Conservation (phyloP, 352 stramenopile species). For the Phytopythium boreale region DNA sequence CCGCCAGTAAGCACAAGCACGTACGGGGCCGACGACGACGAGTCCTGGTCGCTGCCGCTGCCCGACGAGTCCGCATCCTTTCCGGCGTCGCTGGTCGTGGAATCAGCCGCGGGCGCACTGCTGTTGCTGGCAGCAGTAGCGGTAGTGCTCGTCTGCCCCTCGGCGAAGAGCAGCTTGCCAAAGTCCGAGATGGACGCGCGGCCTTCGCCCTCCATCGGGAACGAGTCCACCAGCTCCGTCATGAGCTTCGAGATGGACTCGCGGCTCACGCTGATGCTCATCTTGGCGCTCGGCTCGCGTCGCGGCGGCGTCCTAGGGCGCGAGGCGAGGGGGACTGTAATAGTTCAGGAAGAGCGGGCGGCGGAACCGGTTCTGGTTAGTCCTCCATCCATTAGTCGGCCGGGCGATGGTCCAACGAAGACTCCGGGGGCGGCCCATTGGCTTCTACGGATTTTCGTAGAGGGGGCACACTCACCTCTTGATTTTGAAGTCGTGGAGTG, state of each 20-base stretch:
- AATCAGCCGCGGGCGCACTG: not conserved
- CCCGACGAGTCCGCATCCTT: not conserved
- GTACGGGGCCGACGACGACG: conserved; percentile 8
- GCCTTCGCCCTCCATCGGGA: conserved; percentile 72
- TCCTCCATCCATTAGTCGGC: no score
- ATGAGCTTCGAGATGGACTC: conserved; percentile 87
- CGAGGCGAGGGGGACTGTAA: no score
- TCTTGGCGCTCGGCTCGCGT: conserved; percentile 8
- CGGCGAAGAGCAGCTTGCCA: conserved; percentile 82
- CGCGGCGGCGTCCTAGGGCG: no score
- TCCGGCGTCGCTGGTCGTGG: not conserved
- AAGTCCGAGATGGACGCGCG: conserved; percentile 85
- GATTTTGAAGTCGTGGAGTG: not conserved
- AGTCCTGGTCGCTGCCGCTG: conserved; percentile 14
- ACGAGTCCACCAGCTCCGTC: conserved; percentile 78
- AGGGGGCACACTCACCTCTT: not conserved
- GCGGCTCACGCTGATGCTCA: conserved; percentile 77
- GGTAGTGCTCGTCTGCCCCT: conserved; percentile 37
- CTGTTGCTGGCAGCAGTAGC: not conserved
- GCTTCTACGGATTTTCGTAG: not conserved
- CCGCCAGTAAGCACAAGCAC: not conserved
- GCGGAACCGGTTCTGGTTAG: no score
- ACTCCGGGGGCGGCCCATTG: not conserved
- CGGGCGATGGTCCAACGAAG: no score
- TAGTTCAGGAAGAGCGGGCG: no score